A percentile compares a stretch with the other conserved stretches of the same genome.
These are phyloP conservation scores for Agaricales sp. DNA, from an alignment of 1,284 basidiomycete species.

Conservation along the genomic window DNA sequence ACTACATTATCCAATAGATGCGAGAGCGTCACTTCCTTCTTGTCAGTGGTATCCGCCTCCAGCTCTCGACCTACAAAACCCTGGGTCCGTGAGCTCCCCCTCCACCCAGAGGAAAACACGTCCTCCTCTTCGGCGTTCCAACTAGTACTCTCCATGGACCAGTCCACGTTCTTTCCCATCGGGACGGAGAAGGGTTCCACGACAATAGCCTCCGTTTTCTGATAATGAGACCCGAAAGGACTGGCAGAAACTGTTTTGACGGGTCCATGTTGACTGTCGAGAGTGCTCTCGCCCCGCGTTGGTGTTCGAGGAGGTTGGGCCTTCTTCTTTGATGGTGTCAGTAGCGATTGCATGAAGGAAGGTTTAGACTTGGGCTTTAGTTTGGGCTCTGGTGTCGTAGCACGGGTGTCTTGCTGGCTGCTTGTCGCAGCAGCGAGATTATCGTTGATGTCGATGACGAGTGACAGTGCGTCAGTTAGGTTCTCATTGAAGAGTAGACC, in stretches of 20 bases:
- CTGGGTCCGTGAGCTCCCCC: slow-evolving; percentile 20
- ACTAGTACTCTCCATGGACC: slow-evolving; percentile 20
- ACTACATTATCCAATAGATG: slow-evolving; percentile 91
- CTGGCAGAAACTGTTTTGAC: slow-evolving; percentile 47
- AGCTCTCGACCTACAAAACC: slow-evolving; percentile 11
- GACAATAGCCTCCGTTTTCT: slow-evolving; percentile 59
- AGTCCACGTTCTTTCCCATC: slow-evolving; percentile 26
- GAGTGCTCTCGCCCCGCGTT: slow-evolving; percentile 26
- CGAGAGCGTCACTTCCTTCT: slow-evolving; percentile 57
- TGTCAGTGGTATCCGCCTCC: slow-evolving; percentile 20
- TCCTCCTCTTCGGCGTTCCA: slow-evolving; percentile 58
- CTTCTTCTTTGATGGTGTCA: slow-evolving; percentile 66
- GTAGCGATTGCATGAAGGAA: slow-evolving; percentile 63
- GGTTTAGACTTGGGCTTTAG: slow-evolving; percentile 44
- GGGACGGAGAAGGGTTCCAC: slow-evolving; percentile 67
- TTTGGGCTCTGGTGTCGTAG: slow-evolving; percentile 27
- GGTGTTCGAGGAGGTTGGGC: slow-evolving; percentile 20
- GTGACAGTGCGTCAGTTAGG: slow-evolving; percentile 78
- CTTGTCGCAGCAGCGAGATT: slow-evolving; percentile 13
- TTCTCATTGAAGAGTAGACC: slow-evolving; percentile 91
- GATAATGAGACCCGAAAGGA: slow-evolving; percentile 82
- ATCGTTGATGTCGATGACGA: slow-evolving; percentile 55
- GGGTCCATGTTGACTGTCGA: slow-evolving; percentile 28
- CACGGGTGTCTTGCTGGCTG: slow-evolving; percentile 13
- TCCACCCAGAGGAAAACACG: slow-evolving; percentile 56